These are phyloP conservation scores for Myriosclerotinia curreyana DNA, from an alignment of 2,329 filamentous ascomycete species.

Conservation along the genomic window DNA sequence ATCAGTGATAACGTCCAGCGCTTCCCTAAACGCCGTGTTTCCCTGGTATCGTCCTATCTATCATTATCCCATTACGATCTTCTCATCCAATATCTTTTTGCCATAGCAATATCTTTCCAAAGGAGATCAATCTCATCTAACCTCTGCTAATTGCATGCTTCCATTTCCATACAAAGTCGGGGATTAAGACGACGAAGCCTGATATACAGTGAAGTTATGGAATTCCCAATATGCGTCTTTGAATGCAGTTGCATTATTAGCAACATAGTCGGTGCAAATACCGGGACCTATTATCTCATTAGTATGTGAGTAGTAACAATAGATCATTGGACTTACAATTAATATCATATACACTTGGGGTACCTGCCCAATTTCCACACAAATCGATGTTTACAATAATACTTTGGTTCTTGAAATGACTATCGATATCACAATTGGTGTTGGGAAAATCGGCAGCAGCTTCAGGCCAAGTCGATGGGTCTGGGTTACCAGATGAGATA, in stretches of 20 bases:
- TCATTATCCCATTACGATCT: background rate
- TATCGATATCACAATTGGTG: conserved; percentile 64
- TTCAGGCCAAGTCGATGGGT: conserved; percentile 46
- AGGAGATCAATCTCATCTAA: background rate
- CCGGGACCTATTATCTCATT: conserved; percentile 28
- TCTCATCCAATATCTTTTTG: background rate
- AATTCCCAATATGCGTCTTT: conserved; percentile 38
- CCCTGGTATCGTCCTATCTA: conserved; percentile 8
- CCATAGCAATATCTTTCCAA: background rate
- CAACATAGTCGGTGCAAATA: conserved; percentile 34
- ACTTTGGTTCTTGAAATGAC: conserved; percentile 68
- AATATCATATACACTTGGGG: conserved; percentile 36
- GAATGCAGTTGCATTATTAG: conserved; percentile 36
- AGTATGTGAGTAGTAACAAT: background rate
- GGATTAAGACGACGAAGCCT: conserved; percentile 20
- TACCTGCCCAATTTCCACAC: conserved; percentile 85
- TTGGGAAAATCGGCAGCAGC: conserved; percentile 49
- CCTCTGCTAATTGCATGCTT: background rate
- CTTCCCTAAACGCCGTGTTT: background rate
- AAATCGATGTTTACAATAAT: conserved; percentile 82
- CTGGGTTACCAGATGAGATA: conserved; percentile 44
- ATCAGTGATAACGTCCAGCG: background rate
- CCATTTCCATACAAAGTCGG: background rate
- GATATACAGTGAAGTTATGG: conserved; percentile 34
- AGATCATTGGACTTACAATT: conserved; percentile 29